Evolutionary conservation across 2,329 filamentous ascomycete species (phyloP).

Genomic region (Zymoseptoria brevis): DNA sequence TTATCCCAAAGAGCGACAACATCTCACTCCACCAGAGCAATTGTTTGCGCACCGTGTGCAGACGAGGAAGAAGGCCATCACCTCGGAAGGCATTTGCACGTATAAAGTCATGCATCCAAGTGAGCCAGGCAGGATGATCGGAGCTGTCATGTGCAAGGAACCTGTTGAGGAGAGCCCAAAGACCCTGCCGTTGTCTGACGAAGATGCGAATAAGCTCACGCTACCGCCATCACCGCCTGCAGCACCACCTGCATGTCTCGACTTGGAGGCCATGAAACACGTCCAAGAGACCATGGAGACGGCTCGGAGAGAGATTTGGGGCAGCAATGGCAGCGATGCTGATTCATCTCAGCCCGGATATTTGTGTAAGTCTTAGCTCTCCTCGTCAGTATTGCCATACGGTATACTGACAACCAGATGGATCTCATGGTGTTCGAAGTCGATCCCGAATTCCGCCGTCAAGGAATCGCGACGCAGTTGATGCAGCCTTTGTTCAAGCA

Average conservation of each 20-base stretch:
- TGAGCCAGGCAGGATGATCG: not conserved
- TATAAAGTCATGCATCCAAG: not conserved
- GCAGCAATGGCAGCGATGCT: not conserved
- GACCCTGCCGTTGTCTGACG: not conserved
- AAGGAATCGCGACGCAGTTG: not conserved
- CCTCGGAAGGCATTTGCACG: not conserved
- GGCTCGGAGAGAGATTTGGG: not conserved
- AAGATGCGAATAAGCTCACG: not conserved
- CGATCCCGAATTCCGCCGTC: not conserved
- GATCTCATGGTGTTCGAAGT: not conserved
- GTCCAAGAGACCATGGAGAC: not conserved
- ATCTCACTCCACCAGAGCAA: not conserved
- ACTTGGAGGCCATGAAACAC: not conserved
- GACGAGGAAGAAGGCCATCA: not conserved
- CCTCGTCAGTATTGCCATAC: not conserved
- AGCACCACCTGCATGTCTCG: not conserved
- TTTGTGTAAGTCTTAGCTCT: not conserved
- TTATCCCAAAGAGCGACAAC: not conserved
- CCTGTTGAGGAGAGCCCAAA: not conserved
- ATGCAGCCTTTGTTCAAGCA: not conserved
- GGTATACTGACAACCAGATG: not conserved
- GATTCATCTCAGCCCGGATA: not conserved
- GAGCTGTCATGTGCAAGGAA: not conserved
- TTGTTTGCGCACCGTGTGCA: not conserved
- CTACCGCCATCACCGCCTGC: no score